Percentiles rank a stretch among this genome's conserved stretches.
Evolutionary conservation across 2,329 filamentous ascomycete genomes (phyloP).

Genomic region (Malbranchea zuffiana): DNA sequence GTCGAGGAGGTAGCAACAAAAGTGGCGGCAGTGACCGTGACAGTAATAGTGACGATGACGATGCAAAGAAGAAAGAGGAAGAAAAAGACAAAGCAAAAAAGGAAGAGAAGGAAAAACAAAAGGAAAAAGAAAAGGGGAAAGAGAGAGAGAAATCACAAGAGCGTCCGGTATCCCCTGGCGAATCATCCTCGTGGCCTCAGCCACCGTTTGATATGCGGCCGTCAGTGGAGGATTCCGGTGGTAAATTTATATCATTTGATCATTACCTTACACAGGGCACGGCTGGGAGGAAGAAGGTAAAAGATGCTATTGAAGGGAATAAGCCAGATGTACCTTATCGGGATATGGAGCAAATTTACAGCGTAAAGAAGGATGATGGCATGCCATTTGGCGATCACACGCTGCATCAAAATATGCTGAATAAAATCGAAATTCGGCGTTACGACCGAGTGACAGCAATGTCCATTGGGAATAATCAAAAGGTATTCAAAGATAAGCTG

Average conservation of each 20-base stretch:
- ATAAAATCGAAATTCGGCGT: neutral
- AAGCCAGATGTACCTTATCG: slow-evolving; percentile 1
- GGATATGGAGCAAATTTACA: neutral
- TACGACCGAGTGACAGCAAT: too few species aligned
- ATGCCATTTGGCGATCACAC: neutral
- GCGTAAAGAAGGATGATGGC: neutral
- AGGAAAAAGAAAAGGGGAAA: neutral
- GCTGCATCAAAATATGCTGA: neutral
- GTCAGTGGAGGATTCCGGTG: neutral
- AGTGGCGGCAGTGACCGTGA: neutral
- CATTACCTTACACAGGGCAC: neutral
- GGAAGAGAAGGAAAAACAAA: neutral
- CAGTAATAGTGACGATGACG: too few species aligned
- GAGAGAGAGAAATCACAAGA: neutral
- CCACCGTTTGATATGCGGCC: neutral
- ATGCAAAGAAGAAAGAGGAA: neutral
- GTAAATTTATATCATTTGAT: neutral
- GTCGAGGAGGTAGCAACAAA: neutral
- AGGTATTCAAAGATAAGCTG: neutral
- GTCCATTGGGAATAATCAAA: neutral
- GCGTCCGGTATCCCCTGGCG: too few species aligned
- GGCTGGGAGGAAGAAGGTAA: neutral
- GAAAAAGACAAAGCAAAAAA: neutral
- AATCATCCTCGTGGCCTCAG: neutral
- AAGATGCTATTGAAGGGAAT: slow-evolving; percentile 1